These are phyloP conservation scores for Paragyromitra xinjiangensis DNA, from an alignment of 495 filamentous ascomycete species.

Conservation along the genomic window DNA sequence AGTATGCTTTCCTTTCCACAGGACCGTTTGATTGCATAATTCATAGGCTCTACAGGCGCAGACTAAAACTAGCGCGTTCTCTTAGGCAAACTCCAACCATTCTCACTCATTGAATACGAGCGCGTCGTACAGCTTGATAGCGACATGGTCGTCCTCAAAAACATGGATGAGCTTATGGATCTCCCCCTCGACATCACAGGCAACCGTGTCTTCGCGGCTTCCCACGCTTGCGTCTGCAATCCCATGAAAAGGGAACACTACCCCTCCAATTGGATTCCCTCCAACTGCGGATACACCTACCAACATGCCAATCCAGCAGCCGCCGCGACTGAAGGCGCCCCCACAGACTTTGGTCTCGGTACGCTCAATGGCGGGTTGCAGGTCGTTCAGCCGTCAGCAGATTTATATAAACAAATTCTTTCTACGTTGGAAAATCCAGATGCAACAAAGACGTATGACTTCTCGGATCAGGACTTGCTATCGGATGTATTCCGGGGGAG, in stretches of 20 bases:
- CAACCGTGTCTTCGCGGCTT: constrained; percentile 72
- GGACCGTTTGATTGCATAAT: background rate
- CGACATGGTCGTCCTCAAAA: constrained; percentile 79
- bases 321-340: constrained; percentile 67
- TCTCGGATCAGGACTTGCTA: constrained; percentile 79
- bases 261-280: constrained; percentile 73
- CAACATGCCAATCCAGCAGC: constrained; percentile 69
- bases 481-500: constrained; percentile 70
- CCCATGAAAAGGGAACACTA: constrained; percentile 79
- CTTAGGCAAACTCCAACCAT: constrained; percentile 73
- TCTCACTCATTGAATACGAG: constrained; percentile 74
- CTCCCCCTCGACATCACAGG: constrained; percentile 69
- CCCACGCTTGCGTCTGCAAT: constrained; percentile 85
- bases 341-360: constrained; percentile 64
- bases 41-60: background rate
- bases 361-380: constrained; percentile 79
- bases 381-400: constrained; percentile 71
- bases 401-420: constrained; percentile 67
- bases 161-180: constrained; percentile 90
- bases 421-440: constrained; percentile 61
- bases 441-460: constrained; percentile 67
- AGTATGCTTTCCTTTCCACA: constrained; percentile 56
- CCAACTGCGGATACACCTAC: constrained; percentile 77
- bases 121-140: constrained; percentile 81
- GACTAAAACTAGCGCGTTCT: background rate